Evolutionary conservation across 2,329 filamentous ascomycete species (phyloP).

Genomic region (Colletotrichum sp.): DNA sequence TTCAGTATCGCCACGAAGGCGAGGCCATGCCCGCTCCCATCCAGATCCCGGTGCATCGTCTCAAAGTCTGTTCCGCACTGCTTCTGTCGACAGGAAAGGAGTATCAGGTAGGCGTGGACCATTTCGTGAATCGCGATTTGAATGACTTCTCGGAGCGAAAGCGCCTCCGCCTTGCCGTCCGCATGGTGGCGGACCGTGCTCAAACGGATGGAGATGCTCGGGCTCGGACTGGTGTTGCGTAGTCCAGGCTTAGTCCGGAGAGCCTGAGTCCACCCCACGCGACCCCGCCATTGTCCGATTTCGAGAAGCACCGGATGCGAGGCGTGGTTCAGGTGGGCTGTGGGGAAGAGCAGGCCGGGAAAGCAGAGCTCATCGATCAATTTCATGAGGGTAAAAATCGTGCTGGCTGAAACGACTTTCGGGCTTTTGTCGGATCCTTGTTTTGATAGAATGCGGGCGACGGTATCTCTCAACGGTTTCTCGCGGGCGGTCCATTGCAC

Average conservation of each 20-base stretch:
- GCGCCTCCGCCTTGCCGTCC: neutral
- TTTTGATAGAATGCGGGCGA: neutral
- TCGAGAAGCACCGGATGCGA: conserved; percentile 11
- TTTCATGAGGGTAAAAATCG: conserved; percentile 11
- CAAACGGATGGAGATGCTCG: conserved; percentile 18
- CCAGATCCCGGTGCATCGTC: conserved; percentile 1
- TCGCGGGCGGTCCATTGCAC: conserved; percentile 3
- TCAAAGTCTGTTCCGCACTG: conserved; percentile 12
- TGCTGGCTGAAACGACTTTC: neutral
- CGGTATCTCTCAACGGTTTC: neutral
- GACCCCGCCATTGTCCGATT: conserved; percentile 8
- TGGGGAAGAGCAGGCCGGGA: conserved; percentile 6
- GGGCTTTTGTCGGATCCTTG: conserved; percentile 1
- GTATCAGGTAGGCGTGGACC: conserved; percentile 17
- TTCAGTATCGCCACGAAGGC: conserved; percentile 15
- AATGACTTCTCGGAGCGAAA: conserved; percentile 33
- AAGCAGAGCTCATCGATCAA: conserved; percentile 12
- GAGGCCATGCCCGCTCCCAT: conserved; percentile 10
- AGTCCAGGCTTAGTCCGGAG: neutral
- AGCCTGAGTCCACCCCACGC: conserved; percentile 15
- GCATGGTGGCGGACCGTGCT: conserved; percentile 10
- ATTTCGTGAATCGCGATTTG: conserved; percentile 31
- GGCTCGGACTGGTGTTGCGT: neutral
- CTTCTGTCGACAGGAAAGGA: conserved; percentile 6
- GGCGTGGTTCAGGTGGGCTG: conserved; percentile 4